Base-by-base conservation (phyloP, 2,329 filamentous ascomycete species). In the Coleophoma crateriformis region DNA sequence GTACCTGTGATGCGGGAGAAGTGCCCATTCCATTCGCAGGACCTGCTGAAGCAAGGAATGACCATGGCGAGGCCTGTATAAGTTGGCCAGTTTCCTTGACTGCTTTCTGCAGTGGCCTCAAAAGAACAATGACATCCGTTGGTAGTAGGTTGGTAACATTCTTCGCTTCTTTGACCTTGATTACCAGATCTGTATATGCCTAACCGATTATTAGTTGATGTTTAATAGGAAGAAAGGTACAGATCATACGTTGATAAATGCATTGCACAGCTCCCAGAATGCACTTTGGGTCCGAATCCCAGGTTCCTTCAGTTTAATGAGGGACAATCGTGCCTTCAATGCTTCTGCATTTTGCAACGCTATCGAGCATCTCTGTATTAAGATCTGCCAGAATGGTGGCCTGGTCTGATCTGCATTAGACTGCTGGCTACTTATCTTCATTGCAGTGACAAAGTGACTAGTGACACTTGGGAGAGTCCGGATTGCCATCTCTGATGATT, bases 301-400 rank as follows among this genome's bases (percentile, higher is more conserved):
- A 7, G 88, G 87, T 59, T 96, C 90, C 64, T 92, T 94, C 11
- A 95, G 74, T 64, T 90, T 90, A 72, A 96, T 88, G 43, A 79
- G 77, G 3, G 84, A 88, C 11, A 96, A 71, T n/a, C 85, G 79
- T 37, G 75, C 74, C 61, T 87, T 85, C 27, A 96, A 74, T 11
- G 80, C 75, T 60, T 90, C 84, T 2, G 88, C 88, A 58, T 88
- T 84, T 50, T 87, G 80, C 39, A 91, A 78, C 15, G 87, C 83
- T 12, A 80, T 73, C 40, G 78, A 79, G 62, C 87, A 91, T 61
- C 85, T 87, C 43, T 82, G 75, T 47, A 92, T 83, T 42, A 95
- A 76, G 2, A 76, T 73, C 48, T 78, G 84, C 85, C 88, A 90
- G 48, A 83, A 75, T 46, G 82, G 76, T 46, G 82, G 76, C 27